Conservation (phyloP, 192 early-diverging fungal genomes). For the Coemansia sp. region DNA sequence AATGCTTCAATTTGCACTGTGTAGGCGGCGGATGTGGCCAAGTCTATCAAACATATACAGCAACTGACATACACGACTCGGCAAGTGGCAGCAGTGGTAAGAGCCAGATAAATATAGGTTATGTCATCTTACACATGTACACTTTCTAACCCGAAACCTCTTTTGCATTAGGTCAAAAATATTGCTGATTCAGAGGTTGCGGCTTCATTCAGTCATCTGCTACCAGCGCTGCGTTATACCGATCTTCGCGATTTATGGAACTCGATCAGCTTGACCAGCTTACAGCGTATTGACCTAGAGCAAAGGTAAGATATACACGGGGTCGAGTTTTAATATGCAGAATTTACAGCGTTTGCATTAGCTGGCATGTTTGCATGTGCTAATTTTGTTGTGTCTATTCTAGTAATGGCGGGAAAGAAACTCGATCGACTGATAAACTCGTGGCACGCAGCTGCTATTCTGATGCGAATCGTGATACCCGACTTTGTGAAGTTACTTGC, state of each 20-base stretch:
- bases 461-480: constrained; percentile 19
- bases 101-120: not conserved
- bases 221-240: constrained; percentile 21
- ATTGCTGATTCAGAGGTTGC: constrained; percentile 3
- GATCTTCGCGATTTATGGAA: constrained; percentile 40
- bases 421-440: constrained; percentile 26
- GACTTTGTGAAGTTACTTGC: constrained; percentile 17
- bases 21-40: constrained; percentile 6
- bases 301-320: constrained; percentile 21
- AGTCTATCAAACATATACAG: not conserved
- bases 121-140: too few relatives aligned
- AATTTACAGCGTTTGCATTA: not conserved
- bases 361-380: too few relatives aligned
- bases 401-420: constrained; percentile 14
- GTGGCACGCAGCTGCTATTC: constrained; percentile 28
- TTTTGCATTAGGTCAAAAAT: not conserved
- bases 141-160: not conserved
- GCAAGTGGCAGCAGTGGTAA: constrained; percentile 1
- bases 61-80: not conserved
- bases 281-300: constrained; percentile 24
- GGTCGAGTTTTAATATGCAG: not conserved
- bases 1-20: not conserved
- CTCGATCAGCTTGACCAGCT: constrained; percentile 17
- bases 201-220: constrained; percentile 10
- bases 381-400: not conserved